Evolutionary conservation across 2,329 filamentous ascomycete species (phyloP).

Genomic region (Fusarium cyanostomum): DNA sequence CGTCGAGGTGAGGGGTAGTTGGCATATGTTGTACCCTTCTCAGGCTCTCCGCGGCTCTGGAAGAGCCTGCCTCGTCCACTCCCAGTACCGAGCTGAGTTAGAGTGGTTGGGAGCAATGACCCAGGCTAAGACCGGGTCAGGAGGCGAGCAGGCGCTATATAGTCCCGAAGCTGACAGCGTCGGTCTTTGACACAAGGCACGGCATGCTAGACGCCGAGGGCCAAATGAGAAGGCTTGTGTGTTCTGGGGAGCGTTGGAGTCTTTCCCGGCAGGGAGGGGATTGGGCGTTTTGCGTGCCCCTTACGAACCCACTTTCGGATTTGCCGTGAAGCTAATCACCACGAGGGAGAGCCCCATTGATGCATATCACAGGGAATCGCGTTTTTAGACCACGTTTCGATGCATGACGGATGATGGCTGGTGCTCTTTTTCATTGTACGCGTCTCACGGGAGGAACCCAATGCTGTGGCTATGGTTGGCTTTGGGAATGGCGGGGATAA

Average conservation of each 20-base stretch:
- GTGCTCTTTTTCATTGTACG: constrained; percentile 52
- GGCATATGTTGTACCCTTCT: constrained; percentile 45
- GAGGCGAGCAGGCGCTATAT: constrained; percentile 44
- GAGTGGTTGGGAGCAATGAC: constrained; percentile 43
- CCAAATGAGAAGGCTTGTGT: constrained; percentile 43
- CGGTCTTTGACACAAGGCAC: constrained; percentile 37
- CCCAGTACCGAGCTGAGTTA: constrained; percentile 45
- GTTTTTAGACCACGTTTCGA: constrained; percentile 60
- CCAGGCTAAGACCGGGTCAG: constrained; percentile 42
- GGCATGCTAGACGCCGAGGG: constrained; percentile 33
- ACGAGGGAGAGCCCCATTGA: constrained; percentile 46
- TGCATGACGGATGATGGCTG: constrained; percentile 61
- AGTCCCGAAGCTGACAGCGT: constrained; percentile 44
- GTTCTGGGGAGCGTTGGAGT: constrained; percentile 45
- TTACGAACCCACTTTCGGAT: constrained; percentile 41
- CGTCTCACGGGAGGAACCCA: constrained; percentile 43
- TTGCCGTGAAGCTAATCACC: constrained; percentile 41
- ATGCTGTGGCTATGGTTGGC: constrained; percentile 40
- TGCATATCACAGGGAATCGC: constrained; percentile 50
- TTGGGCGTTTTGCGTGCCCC: constrained; percentile 44
- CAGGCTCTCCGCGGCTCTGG: constrained; percentile 45
- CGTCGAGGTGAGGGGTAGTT: constrained; percentile 45
- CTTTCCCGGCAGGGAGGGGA: constrained; percentile 43
- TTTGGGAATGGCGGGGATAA: constrained; percentile 38
- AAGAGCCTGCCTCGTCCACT: constrained; percentile 44